phyloP scores from a whole-genome alignment of 768 basidiomycete species.

The Lentinula raphanica region DNA sequence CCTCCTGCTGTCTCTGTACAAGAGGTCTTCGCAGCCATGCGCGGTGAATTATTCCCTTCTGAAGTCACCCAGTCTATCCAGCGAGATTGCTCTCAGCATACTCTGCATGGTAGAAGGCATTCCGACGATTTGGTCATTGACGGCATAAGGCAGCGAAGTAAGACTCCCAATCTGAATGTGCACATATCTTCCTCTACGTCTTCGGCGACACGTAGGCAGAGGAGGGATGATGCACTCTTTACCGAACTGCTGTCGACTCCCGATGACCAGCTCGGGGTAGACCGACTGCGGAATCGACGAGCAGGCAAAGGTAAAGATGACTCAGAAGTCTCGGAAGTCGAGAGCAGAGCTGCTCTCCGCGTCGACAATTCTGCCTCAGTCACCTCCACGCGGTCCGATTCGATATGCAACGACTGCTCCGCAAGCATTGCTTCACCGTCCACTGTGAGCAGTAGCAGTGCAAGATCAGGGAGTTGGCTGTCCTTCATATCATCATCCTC shows the following conservation, averaged over 20 bases:
- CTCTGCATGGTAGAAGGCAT: background rate
- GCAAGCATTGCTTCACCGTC: background rate
- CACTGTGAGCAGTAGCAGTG: background rate
- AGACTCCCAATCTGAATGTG: background rate
- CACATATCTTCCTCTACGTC: background rate
- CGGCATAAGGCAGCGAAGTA: background rate
- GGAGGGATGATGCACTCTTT: background rate
- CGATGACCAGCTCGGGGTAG: background rate
- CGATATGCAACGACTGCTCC: background rate
- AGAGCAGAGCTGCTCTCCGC: background rate
- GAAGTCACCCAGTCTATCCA: background rate
- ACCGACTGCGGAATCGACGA: background rate
- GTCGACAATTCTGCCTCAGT: background rate
- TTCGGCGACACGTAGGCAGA: background rate
- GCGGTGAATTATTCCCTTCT: slow-evolving; percentile 31
- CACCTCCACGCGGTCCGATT: background rate
- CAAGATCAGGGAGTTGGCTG: slow-evolving; percentile 1
- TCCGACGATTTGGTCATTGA: background rate
- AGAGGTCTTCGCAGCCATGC: slow-evolving; percentile 37
- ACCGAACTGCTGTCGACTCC: background rate
- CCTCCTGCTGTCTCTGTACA: slow-evolving; percentile 27
- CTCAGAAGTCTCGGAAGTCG: no score
- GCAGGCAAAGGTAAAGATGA: background rate
- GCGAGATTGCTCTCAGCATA: background rate
- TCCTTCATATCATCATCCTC: slow-evolving; percentile 11